Evolutionary conservation across 345 rosid species (phyloP), one percentile per base, ranked within the genome.

Genomic region (Eutrema yunnanense): DNA sequence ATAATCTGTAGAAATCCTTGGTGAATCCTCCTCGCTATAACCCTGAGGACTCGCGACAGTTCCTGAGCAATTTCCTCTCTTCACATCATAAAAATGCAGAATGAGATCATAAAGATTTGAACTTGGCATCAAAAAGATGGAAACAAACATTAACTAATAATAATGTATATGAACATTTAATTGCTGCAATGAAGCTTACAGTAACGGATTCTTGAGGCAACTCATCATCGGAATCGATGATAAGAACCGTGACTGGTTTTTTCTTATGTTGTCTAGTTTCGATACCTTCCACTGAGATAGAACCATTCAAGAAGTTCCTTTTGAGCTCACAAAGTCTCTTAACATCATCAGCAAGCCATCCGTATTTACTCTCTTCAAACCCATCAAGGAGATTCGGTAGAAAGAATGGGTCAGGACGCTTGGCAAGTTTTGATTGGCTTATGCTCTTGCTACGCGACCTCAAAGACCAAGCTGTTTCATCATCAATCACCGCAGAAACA

Each of bases 341-440:
- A 0, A 74, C 6, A 52, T 34, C 50, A 55, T 54, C 59, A 53
- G 37, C 37, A 37, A 75, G 44, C 51, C 74, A 53, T 1, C n/a
- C 79, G 27, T 16, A 74, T 52, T 43, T 47, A 47, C 8, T 14
- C 11, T 69, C 74, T 75, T 63, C 60, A 47, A 62, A 48, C 26
- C 65, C 79, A 53, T 62, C 63, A 69, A 69, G 37, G 3, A 69
- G 70, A 38, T 46, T 9, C 5, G 63, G 34, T 46, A 54, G 42
- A 62, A 3, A 47, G 59, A 75, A 75, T 19, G 79, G 79, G 52
- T 75, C 75, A 62, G 71, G 74, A 62, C 74, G 79, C 52, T 75
- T 62, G 43, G 79, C 60, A 9, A 75, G 79, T 48, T 75, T 65
- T 38, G 48, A 27, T 16, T 51, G 44, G 9, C 34, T 62, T 16